Evolutionary conservation across 2,329 filamentous ascomycete species (phyloP), one percentile per base, ranked within the genome.

Genomic region (Xylariaceae sp.): DNA sequence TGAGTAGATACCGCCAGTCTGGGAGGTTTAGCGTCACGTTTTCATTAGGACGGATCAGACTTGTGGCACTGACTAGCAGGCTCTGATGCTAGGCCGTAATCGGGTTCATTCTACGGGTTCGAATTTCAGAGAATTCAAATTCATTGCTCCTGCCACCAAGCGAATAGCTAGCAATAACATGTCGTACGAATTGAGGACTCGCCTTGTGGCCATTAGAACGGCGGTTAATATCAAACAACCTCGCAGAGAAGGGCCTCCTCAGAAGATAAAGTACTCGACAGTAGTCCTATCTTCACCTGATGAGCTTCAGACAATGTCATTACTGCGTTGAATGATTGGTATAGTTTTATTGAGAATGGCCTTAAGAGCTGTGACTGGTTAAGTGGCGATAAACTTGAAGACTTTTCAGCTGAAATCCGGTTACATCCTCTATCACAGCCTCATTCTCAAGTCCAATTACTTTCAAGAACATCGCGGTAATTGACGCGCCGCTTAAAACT

Each of bases 161-260:
- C 29, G 23, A 18, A 41, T 36, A 16, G 35, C 29, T 10, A 46
- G 42, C 16, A 37, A 43, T 13, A 43, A 57, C 18, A 44, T 53
- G 53, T 10, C 18, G 27, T 43, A 53, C 16, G 53, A n/a, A 10
- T 37, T 57, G 43, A 40, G 32, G 21, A 26, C 15, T 23, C 42
- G 42, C 10, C 9, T 37, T 16, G 36, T 50, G 11, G 45, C 47
- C 11, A 55, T 55, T 16, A 55, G 46, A 50, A 45, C 41, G 18
- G 27, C 10, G 15, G 46, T 57, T 26, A 40, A 27, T 40, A 45
- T 51, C 46, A 33, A 46, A 21, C 30, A 23, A 46, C 16, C 9
- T 32, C 36, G 2, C 26, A 5, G 20, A 24, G 27, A 26, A 4
- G 11, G 2, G 20, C 20, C 18, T 40, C 29, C 24, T 20, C n/a